These are phyloP conservation scores for Alternaria longipes DNA, from an alignment of 2,329 filamentous ascomycete species.

Conservation along the genomic window DNA sequence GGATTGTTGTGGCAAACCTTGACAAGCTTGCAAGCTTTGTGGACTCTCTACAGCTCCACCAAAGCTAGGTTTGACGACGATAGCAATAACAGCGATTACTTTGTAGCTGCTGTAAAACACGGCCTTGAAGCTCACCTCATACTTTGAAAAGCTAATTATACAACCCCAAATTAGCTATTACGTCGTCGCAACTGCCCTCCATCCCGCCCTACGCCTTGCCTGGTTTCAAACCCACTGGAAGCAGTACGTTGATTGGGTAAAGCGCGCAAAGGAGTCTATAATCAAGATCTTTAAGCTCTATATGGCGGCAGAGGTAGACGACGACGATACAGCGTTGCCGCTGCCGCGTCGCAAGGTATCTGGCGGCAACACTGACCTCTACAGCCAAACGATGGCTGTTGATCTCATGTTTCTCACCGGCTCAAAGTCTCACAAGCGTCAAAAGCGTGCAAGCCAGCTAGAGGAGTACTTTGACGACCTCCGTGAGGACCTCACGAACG, in stretches of 20 bases:
- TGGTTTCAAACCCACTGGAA: no score
- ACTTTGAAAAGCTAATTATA: constrained; percentile 6
- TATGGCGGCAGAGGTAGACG: neutral
- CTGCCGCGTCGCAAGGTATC: neutral
- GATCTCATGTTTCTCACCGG: constrained; percentile 5
- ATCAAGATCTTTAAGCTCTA: no score
- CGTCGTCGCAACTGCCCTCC: no score
- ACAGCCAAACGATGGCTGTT: constrained; percentile 8
- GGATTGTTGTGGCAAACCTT: constrained; percentile 16
- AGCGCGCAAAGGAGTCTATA: no score
- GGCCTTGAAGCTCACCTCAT: neutral
- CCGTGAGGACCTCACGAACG: constrained; percentile 1
- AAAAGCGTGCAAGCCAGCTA: constrained; percentile 13
- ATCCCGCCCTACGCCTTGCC: no score
- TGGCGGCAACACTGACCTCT: neutral
- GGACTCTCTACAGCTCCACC: neutral
- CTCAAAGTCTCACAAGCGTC: constrained; percentile 2
- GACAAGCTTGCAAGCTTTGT: neutral
- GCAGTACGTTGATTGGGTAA: no score
- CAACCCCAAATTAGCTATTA: constrained; percentile 2
- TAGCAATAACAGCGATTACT: neutral
- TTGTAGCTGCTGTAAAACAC: neutral
- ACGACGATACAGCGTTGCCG: neutral
- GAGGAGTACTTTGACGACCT: constrained; percentile 14
- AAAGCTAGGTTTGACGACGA: neutral